Base-by-base conservation (phyloP, 345 rosid genomes). In the Psidium friedrichsthalianum region DNA sequence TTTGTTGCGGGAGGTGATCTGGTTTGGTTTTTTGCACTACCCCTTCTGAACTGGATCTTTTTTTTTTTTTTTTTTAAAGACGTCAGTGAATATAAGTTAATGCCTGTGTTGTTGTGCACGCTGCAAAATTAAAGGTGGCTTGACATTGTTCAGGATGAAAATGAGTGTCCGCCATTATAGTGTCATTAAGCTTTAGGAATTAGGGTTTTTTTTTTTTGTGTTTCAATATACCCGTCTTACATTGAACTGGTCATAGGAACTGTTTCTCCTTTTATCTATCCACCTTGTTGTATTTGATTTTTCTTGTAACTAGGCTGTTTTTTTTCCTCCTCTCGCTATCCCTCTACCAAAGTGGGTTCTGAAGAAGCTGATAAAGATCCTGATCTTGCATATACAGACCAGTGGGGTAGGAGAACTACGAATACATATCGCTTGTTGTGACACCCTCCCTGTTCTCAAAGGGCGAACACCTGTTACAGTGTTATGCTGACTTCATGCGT, bases 341-440 rank as follows among this genome's bases (percentile, higher is more conserved):
- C 94, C 98, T 78, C 90, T 97, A 85, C 99, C 99, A 36, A 88
- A 91, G 85, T 97, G 99, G 99, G 98, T 88, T 53, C 87, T 89
- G 86, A 96, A 83, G 98, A 96, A 92, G 90, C 95, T 15, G 91
- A 93, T 11, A 91, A 88, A 29, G 98, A 97, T 54, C 94, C 85
- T 24, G 93, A 96, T 36, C 96, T 97, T 83, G 98, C 96, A n/a
- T 97, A 96, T 82, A 97, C 99, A 49, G 99, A 97, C 89, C 99
- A 97, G 82, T 97, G 99, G 99, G 98, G 98, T 64, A 93, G 98
- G 89, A 95, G 99, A 89, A 97, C 89, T 90, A 92, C 56, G 99
- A 97, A 88, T 94, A 95, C 82, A 6, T 96, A 83, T 96, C 99
- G 36, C 96, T 97, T 57, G 99, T 4, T 94, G 96, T 87, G 99